Evolutionary conservation across 140 eudicot genomes (phyloP).

Genomic region (Erigeron philadelphicus): DNA sequence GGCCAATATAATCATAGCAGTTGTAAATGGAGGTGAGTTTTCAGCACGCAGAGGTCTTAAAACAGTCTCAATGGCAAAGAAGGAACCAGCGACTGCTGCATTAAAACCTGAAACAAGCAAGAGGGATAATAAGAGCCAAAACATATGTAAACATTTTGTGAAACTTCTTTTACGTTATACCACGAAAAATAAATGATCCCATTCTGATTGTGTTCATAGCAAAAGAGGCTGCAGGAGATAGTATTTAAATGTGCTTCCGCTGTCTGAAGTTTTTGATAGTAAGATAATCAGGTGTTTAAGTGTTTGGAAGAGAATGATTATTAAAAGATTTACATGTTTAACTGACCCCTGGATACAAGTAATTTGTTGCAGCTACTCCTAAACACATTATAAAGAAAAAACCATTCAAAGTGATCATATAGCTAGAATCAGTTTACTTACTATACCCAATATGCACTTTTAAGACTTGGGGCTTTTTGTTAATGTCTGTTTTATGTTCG

Average conservation of each 20-base stretch:
- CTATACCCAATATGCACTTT: constrained; percentile 2
- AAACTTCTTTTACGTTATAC: not conserved
- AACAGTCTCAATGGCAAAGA: constrained; percentile 96
- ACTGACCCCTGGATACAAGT: not conserved
- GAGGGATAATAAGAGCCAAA: not conserved
- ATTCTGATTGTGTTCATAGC: not conserved
- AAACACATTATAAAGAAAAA: not conserved
- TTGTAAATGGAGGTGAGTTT: constrained; percentile 98
- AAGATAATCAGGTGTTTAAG: constrained; percentile 6
- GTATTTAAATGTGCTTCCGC: not conserved
- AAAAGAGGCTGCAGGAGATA: not conserved
- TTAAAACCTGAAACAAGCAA: constrained; percentile 58
- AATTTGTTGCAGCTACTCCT: constrained; percentile 1
- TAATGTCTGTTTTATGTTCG: too few relatives aligned
- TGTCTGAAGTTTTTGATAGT: not conserved
- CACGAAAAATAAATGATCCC: not conserved
- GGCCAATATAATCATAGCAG: constrained; percentile 96
- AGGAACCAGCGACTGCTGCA: constrained; percentile 98
- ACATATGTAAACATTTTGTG: not conserved
- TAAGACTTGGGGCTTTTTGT: too few relatives aligned
- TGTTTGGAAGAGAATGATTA: not conserved
- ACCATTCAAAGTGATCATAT: not conserved
- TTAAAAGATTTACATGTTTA: not conserved
- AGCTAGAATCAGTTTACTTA: not conserved
- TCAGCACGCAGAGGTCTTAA: constrained; percentile 95